phyloP scores from a whole-genome alignment of 169 alveolate genomes.

The Eimeria maxima region DNA sequence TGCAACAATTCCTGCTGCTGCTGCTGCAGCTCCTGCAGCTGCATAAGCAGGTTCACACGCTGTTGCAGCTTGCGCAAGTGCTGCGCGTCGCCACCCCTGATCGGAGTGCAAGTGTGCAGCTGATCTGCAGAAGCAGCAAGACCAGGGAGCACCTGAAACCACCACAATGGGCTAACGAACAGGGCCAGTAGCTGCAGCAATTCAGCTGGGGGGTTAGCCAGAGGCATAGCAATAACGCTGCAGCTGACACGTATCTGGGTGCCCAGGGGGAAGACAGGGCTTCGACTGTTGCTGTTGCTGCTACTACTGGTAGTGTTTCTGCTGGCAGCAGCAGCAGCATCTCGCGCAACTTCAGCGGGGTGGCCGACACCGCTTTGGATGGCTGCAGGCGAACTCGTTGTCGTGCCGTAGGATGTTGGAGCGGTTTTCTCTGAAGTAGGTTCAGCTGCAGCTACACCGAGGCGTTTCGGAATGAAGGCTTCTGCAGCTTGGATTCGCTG shows the following conservation, averaged over 20 bases:
- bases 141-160: background rate
- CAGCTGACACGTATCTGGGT: conserved; percentile 32
- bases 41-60: conserved; percentile 31
- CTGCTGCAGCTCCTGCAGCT: conserved; percentile 29
- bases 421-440: background rate
- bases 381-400: conserved; percentile 2
- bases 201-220: conserved; percentile 1
- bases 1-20: conserved; percentile 31
- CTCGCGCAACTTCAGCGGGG: background rate
- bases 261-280: background rate
- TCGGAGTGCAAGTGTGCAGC: conserved; percentile 5
- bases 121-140: conserved; percentile 43
- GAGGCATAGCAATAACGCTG: conserved; percentile 43
- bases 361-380: background rate
- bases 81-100: background rate
- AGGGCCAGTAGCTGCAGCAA: conserved; percentile 27
- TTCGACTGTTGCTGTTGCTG: conserved; percentile 17
- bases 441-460: background rate
- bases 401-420: background rate
- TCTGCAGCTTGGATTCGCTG: conserved; percentile 25
- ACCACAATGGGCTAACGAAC: conserved; percentile 59
- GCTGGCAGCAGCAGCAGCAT: conserved; percentile 5
- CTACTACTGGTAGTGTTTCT: background rate
- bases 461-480: background rate
- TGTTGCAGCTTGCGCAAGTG: conserved; percentile 24